phyloP scores from a whole-genome alignment of 1,284 basidiomycete genomes.

The Ceratobasidium sp. region DNA sequence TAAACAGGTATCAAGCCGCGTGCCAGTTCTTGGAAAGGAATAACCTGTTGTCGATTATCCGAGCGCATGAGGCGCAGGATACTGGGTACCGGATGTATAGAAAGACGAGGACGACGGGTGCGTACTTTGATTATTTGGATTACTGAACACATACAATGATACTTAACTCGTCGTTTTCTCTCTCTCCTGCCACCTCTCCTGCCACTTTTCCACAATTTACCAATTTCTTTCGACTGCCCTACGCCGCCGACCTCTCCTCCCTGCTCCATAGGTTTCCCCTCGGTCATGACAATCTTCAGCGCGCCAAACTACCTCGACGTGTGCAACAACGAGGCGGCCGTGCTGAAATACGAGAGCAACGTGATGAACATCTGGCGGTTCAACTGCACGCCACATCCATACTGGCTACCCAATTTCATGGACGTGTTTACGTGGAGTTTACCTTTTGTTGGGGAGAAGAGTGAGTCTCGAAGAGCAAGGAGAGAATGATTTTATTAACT shows the following conservation, averaged over 20 bases:
- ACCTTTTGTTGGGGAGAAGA: constrained; percentile 98
- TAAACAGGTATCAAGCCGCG: constrained; percentile 86
- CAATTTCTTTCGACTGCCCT: too few relatives aligned
- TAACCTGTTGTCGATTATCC: constrained; percentile 93
- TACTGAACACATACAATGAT: too few relatives aligned
- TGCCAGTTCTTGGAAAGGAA: constrained; percentile 96
- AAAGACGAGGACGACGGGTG: constrained; percentile 90
- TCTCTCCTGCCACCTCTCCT: too few relatives aligned
- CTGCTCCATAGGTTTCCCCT: constrained; percentile 75
- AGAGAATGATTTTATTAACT: constrained; percentile 20
- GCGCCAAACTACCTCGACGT: constrained; percentile 97
- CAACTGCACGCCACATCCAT: constrained; percentile 95
- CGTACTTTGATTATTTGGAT: too few relatives aligned
- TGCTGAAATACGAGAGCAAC: constrained; percentile 96
- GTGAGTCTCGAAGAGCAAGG: constrained; percentile 62
- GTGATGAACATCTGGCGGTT: constrained; percentile 97
- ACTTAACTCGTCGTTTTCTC: constrained; percentile 55
- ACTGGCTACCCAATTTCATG: constrained; percentile 99
- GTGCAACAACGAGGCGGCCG: constrained; percentile 97
- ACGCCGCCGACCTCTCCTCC: too few relatives aligned
- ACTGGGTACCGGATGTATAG: constrained; percentile 98
- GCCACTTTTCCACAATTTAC: too few relatives aligned
- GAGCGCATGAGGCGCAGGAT: constrained; percentile 96
- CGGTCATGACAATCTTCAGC: constrained; percentile 97
- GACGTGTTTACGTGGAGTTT: constrained; percentile 99